Conservation (phyloP, 2,329 filamentous ascomycete species). For the Cercospora zeae-maydis region DNA sequence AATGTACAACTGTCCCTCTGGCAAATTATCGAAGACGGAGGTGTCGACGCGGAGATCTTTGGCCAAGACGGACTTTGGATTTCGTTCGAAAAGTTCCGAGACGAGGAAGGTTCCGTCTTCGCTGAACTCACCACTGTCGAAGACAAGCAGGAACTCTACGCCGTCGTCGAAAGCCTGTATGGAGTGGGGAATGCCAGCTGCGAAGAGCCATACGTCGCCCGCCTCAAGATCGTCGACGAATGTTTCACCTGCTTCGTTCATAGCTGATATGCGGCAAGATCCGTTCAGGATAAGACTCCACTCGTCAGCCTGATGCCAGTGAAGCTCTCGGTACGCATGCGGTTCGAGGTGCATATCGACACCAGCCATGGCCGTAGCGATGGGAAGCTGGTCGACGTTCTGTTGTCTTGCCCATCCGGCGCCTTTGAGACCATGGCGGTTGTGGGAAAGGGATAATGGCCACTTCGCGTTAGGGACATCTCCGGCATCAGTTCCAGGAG, state of each 20-base stretch:
- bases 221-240: conserved; percentile 35
- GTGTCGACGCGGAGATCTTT: conserved; percentile 43
- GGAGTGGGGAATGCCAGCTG: conserved; percentile 43
- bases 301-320: conserved; percentile 37
- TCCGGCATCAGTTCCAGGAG: conserved; percentile 41
- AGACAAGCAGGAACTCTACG: conserved; percentile 58
- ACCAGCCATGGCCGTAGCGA: conserved; percentile 43
- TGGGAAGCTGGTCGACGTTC: conserved; percentile 39
- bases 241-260: conserved; percentile 35
- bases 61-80: conserved; percentile 40
- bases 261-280: conserved; percentile 29
- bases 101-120: conserved; percentile 60
- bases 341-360: conserved; percentile 40
- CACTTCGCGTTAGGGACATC: conserved; percentile 42
- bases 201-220: conserved; percentile 56
- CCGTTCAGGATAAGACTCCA: conserved; percentile 35
- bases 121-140: conserved; percentile 56
- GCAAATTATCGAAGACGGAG: conserved; percentile 39
- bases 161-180: conserved; percentile 49
- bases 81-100: conserved; percentile 36
- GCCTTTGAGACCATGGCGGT: conserved; percentile 40
- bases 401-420: conserved; percentile 44
- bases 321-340: conserved; percentile 36
- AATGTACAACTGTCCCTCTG: conserved; percentile 42
- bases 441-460: conserved; percentile 41